Base-by-base conservation (phyloP, 139 green algal genomes). In the Chlorella sp. region DNA sequence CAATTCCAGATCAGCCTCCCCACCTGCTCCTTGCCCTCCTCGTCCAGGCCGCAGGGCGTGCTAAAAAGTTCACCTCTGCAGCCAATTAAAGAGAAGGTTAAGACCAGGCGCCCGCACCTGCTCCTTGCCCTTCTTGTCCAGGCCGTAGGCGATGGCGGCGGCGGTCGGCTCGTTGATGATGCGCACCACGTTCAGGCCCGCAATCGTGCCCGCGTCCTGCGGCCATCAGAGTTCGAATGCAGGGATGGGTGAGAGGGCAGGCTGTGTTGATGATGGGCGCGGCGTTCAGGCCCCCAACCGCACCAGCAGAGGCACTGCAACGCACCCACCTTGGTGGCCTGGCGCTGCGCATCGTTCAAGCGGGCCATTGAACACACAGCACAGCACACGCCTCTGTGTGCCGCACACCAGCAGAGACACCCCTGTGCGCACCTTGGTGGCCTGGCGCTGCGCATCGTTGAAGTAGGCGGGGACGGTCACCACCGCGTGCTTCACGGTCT, bases 111-210 rank as follows among this genome's bases (percentile, higher is more conserved):
- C n/a, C n/a, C n/a, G n/a, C n/a, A n/a, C n/a, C n/a, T n/a, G n/a
- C n/a, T n/a, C 46, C 46, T 54, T 54, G 51, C 51, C 72, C 87
- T 97, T 98, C 88, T 96, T 96, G 88, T 98, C 95, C n/a, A 99
- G 87, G 73, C 96, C 96, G 75, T 99, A 99, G 2, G 96, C 96
- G 75, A 99, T 98, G 80, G 96, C 96, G 40, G 96, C 96, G 26
- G 97, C 97, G 40, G 96, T 99, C 44, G 97, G 96, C 92, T 99
- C 96, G 88, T 99, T 99, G 94, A 99, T 99, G 87, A 99, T 98
- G 85, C 96, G 94, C 19, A 93, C 92, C 44, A 99, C 96, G 77
- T 97, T 98, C 24, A 99, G 86, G 51, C 95, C 95, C 36, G 95
- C 89, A 80, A 98, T 98, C 60, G 82, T 77, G 77, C 94, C 94